phyloP scores from a whole-genome alignment of 805 yeast genomes.

The Hanseniaspora thailandica region DNA sequence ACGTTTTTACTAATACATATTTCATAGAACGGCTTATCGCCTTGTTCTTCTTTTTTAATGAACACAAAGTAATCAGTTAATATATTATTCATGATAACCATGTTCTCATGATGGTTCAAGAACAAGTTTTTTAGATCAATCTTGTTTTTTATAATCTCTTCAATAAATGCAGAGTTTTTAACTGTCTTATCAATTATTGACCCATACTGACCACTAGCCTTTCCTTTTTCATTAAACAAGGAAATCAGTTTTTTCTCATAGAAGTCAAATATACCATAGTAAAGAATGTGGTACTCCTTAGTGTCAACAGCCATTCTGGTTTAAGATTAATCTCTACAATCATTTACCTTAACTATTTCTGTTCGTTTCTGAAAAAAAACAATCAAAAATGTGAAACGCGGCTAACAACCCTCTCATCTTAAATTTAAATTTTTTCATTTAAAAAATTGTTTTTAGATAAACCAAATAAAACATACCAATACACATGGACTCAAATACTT shows the following conservation, averaged over 20 bases:
- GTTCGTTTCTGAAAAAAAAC: no score
- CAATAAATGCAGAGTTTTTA: background rate
- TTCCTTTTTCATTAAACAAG: background rate
- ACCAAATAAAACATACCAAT: no score
- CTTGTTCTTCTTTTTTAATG: background rate
- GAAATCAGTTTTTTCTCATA: background rate
- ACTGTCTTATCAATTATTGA: background rate
- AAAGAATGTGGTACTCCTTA: background rate
- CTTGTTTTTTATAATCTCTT: background rate
- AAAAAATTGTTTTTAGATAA: no score
- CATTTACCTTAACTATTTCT: no score
- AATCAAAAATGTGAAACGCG: no score
- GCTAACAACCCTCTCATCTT: no score
- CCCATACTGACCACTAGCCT: background rate
- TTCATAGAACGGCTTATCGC: background rate
- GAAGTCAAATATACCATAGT: background rate
- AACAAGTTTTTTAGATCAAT: background rate
- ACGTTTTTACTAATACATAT: background rate
- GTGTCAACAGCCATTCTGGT: background rate
- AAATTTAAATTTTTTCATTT: no score
- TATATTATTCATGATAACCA: background rate
- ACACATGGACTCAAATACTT: background rate
- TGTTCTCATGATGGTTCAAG: background rate
- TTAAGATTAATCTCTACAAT: no score
- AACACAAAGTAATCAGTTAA: background rate